phyloP scores from a whole-genome alignment of 192 early-diverging fungal genomes.

The Coemansia sp. region DNA sequence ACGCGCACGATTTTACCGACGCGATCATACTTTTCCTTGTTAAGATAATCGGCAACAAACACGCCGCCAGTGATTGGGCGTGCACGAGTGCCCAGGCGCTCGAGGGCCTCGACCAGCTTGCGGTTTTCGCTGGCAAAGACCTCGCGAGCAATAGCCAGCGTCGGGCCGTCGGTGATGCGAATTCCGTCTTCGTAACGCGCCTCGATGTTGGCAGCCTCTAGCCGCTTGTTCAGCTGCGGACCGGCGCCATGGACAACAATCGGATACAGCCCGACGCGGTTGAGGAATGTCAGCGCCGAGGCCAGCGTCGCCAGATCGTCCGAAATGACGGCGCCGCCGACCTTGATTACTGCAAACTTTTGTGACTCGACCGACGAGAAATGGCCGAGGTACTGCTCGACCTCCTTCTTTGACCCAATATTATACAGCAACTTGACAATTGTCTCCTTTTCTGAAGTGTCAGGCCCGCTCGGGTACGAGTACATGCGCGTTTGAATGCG shows the following conservation, averaged over 20 bases:
- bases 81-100: slow-evolving; percentile 90
- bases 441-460: slow-evolving; percentile 68
- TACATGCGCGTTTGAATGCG: slow-evolving; percentile 12
- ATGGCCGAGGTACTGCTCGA: slow-evolving; percentile 95
- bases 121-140: slow-evolving; percentile 95
- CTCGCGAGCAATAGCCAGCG: slow-evolving; percentile 88
- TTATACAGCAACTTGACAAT: slow-evolving; percentile 92
- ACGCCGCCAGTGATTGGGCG: slow-evolving; percentile 96
- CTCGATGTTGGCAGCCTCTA: slow-evolving; percentile 91
- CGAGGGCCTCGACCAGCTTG: slow-evolving; percentile 96
- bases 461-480: slow-evolving; percentile 33
- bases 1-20: slow-evolving; percentile 91
- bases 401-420: slow-evolving; percentile 98
- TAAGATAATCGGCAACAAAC: slow-evolving; percentile 94
- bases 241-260: slow-evolving; percentile 98
- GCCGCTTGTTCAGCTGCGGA: slow-evolving; percentile 88
- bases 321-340: slow-evolving; percentile 92
- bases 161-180: slow-evolving; percentile 92
- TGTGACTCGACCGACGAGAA: slow-evolving; percentile 98
- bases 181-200: slow-evolving; percentile 97
- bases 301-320: slow-evolving; percentile 94
- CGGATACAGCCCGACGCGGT: slow-evolving; percentile 96
- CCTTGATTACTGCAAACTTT: slow-evolving; percentile 99
- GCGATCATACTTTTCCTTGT: slow-evolving; percentile 91
- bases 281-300: slow-evolving; percentile 93